Evolutionary conservation across 257 asterid genomes (phyloP).

Genomic region (Forsythia suspensa): DNA sequence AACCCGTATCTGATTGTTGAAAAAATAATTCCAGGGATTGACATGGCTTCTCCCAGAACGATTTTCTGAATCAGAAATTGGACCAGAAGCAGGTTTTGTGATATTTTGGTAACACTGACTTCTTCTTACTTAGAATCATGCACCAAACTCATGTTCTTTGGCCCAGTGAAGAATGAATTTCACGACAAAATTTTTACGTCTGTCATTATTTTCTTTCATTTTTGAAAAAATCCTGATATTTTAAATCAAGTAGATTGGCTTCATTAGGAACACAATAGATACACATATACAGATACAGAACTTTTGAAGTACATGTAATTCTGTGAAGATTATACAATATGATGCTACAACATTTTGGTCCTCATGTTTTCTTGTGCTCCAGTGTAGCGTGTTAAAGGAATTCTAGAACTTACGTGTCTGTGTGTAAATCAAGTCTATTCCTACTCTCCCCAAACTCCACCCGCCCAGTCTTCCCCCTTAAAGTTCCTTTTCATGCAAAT

Average conservation of each 20-base stretch:
- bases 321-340: neutral
- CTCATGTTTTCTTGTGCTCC: neutral
- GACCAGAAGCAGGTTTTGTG: conserved; percentile 99
- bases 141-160: conserved; percentile 1
- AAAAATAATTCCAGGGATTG: conserved; percentile 67
- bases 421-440: neutral
- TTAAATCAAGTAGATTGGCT: neutral
- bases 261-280: neutral
- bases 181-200: neutral
- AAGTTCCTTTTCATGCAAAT: neutral
- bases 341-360: neutral
- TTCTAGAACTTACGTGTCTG: neutral
- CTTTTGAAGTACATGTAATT: neutral
- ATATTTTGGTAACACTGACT: conserved; percentile 86
- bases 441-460: neutral
- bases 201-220: neutral
- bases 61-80: conserved; percentile 95
- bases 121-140: conserved; percentile 45
- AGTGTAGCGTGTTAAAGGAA: neutral
- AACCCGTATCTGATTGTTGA: conserved; percentile 23
- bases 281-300: neutral
- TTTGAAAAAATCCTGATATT: neutral
- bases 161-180: neutral
- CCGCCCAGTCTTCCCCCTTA: neutral
- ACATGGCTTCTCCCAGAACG: conserved; percentile 99